Conservation (phyloP, 768 basidiomycete species). For the Hericium coralloides region DNA sequence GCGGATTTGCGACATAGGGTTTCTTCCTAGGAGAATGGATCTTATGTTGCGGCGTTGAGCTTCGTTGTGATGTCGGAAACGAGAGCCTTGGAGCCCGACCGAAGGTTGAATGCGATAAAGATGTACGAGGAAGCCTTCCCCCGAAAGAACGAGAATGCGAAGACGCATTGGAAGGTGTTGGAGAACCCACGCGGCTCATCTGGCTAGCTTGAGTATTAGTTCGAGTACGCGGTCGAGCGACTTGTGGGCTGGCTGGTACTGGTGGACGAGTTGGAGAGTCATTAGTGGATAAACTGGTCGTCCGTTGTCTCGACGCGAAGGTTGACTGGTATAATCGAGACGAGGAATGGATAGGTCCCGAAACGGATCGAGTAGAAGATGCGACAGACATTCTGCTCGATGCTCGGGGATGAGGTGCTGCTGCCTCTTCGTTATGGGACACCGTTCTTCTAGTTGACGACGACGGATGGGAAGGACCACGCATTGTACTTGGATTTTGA, state of each 20-base stretch:
- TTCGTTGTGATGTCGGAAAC: constrained; percentile 33
- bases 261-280: constrained; percentile 22
- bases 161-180: constrained; percentile 54
- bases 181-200: constrained; percentile 39
- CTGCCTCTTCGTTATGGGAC: constrained; percentile 30
- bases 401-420: constrained; percentile 32
- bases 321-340: constrained; percentile 49
- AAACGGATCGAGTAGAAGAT: constrained; percentile 55
- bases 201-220: constrained; percentile 36
- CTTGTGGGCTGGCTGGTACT: not conserved
- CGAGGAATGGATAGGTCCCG: constrained; percentile 49
- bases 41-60: constrained; percentile 40
- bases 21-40: constrained; percentile 36
- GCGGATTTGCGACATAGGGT: constrained; percentile 80
- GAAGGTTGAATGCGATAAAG: constrained; percentile 49
- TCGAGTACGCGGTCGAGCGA: constrained; percentile 16
- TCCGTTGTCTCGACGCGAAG: constrained; percentile 79
- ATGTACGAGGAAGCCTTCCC: constrained; percentile 32
- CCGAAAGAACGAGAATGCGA: constrained; percentile 37
- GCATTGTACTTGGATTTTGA: constrained; percentile 22
- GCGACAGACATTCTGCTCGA: constrained; percentile 50
- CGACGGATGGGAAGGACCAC: constrained; percentile 37
- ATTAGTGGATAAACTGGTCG: constrained; percentile 49
- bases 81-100: constrained; percentile 61
- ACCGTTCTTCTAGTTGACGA: constrained; percentile 38